A percentile compares a stretch with the other conserved stretches of the same genome.
Conservation (phyloP, 2,329 filamentous ascomycete genomes). For the Alternaria sp. region DNA sequence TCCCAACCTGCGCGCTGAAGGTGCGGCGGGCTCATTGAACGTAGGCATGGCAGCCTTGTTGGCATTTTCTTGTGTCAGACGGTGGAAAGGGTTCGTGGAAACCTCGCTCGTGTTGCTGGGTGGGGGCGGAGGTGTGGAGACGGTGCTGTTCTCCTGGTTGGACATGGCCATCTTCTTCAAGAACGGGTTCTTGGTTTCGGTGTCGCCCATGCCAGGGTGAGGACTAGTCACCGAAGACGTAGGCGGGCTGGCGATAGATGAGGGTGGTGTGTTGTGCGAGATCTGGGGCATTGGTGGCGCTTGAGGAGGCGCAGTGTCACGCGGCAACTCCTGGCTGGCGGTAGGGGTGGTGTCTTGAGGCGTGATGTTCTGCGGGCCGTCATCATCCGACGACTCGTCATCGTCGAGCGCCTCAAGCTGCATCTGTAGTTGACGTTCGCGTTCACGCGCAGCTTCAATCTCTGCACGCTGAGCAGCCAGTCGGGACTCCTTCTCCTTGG, state of each 20-base stretch:
- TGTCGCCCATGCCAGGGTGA: conserved; percentile 62
- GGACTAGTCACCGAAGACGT: conserved; percentile 59
- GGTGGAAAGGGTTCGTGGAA: conserved; percentile 92
- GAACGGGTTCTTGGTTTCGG: conserved; percentile 93
- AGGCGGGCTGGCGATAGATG: conserved; percentile 53
- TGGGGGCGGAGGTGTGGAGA: conserved; percentile 50
- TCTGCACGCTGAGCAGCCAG: conserved; percentile 86
- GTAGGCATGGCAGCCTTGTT: conserved; percentile 51
- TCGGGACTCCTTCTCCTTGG: conserved; percentile 86
- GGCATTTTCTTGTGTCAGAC: conserved; percentile 72
- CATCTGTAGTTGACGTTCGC: conserved; percentile 85
- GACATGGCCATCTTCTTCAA: conserved; percentile 85
- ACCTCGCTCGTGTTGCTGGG: conserved; percentile 56
- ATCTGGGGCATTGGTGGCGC: conserved; percentile 50
- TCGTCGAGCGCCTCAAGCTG: conserved; percentile 83
- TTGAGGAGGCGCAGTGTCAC: conserved; percentile 54
- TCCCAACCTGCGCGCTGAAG: conserved; percentile 60
- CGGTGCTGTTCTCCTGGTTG: conserved; percentile 58
- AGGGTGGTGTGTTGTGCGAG: conserved; percentile 55
- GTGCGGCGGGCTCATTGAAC: conserved; percentile 55
- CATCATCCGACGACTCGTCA: conserved; percentile 72
- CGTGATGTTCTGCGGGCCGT: conserved; percentile 74
- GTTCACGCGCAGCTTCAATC: conserved; percentile 87
- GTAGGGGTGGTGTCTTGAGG: conserved; percentile 66
- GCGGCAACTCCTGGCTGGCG: conserved; percentile 61